Evolutionary conservation across 352 stramenopile species (phyloP).

Genomic region (Pythium folliculosum): DNA sequence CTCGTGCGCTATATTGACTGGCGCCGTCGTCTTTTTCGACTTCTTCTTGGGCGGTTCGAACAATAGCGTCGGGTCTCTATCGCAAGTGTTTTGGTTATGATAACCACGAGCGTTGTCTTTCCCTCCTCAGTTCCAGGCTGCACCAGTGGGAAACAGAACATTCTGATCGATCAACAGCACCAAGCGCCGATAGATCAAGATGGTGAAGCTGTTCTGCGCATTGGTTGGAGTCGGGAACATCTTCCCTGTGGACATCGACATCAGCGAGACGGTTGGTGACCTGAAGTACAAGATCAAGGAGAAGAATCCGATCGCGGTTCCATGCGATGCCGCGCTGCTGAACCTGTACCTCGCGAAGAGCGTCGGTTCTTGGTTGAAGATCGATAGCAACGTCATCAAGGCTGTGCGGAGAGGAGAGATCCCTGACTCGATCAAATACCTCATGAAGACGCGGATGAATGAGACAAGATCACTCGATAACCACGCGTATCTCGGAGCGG

Average conservation of each 20-base stretch:
- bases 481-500: constrained; percentile 2
- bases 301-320: not conserved
- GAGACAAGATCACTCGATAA: constrained; percentile 11
- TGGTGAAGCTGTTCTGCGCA: constrained; percentile 3
- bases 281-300: constrained; percentile 16
- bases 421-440: constrained; percentile 13
- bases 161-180: too few species aligned
- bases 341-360: constrained; percentile 19
- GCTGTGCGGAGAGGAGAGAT: constrained; percentile 17
- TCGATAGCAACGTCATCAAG: constrained; percentile 11
- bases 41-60: too few species aligned
- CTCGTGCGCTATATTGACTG: too few species aligned
- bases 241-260: constrained; percentile 7
- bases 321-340: not conserved
- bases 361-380: constrained; percentile 12
- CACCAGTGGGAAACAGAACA: too few species aligned
- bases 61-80: too few species aligned
- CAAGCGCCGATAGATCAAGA: too few species aligned
- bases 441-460: constrained; percentile 14
- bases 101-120: too few species aligned
- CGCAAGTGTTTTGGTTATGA: too few species aligned
- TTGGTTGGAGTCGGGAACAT: constrained; percentile 6
- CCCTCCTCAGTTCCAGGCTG: too few species aligned
- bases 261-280: constrained; percentile 5
- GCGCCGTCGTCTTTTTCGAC: too few species aligned